Evolutionary conservation across 768 basidiomycete genomes (phyloP).

Genomic region (Pleurotus salmoneostramineus): DNA sequence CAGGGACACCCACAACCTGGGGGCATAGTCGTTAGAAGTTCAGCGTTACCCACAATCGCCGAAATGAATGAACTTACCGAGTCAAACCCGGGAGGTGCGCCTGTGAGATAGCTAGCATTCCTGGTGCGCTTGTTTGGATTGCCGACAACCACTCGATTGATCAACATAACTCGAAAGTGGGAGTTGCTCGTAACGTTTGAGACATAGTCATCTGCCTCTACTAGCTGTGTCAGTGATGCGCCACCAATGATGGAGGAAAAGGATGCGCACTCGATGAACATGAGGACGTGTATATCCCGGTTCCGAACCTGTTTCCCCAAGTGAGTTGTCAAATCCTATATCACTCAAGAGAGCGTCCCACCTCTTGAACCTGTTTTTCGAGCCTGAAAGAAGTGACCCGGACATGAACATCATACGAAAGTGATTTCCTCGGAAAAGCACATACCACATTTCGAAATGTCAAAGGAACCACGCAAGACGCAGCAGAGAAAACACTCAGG

Average conservation of each 20-base stretch:
- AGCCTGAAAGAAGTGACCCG: slow-evolving; percentile 27
- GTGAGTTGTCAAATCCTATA: not conserved
- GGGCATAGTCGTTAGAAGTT: not conserved
- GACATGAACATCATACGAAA: not conserved
- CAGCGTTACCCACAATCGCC: not conserved
- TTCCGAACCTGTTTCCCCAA: slow-evolving; percentile 48
- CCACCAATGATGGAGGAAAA: not conserved
- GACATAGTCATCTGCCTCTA: slow-evolving; percentile 68
- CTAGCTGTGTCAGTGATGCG: slow-evolving; percentile 1
- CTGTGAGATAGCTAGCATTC: slow-evolving; percentile 43
- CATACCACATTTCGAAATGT: slow-evolving; percentile 55
- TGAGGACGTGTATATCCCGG: slow-evolving; percentile 53
- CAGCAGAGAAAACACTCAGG: slow-evolving; percentile 52
- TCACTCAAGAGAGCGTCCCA: slow-evolving; percentile 10
- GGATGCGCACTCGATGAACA: not conserved
- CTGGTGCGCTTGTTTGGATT: slow-evolving; percentile 44
- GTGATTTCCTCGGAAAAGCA: not conserved
- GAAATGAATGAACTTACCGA: slow-evolving; percentile 36
- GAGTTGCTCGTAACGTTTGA: slow-evolving; percentile 36
- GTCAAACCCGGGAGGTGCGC: slow-evolving; percentile 55
- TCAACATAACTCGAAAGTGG: slow-evolving; percentile 44
- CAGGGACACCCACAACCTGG: slow-evolving; percentile 62
- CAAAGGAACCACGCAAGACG: slow-evolving; percentile 57
- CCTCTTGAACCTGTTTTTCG: slow-evolving; percentile 54
- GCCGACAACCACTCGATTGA: slow-evolving; percentile 64